Evolutionary conservation across 495 filamentous ascomycete species (phyloP).

Genomic region (Jackrogersella minutella): DNA sequence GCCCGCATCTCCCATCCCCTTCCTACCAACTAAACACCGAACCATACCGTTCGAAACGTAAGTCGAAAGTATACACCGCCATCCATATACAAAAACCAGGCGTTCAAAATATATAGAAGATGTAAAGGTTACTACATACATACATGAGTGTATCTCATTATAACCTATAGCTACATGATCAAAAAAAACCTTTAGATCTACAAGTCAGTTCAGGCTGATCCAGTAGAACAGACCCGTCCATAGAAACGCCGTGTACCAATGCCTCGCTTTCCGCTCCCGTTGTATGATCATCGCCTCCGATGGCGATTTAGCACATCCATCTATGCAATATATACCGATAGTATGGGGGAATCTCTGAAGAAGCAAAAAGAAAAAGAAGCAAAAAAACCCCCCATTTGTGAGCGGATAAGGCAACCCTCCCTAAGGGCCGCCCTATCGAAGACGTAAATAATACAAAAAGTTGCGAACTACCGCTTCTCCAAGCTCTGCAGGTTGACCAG

Average conservation of each 20-base stretch:
- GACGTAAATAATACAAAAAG: not conserved
- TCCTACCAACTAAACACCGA: no score
- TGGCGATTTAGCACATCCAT: not conserved
- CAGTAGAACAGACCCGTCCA: not conserved
- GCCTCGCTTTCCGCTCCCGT: not conserved
- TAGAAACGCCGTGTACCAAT: not conserved
- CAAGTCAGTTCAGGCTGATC: not conserved
- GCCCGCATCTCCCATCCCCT: no score
- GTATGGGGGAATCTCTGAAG: not conserved
- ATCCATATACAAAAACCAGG: not conserved
- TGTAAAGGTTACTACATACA: no score
- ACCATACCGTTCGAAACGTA: no score
- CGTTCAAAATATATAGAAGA: not conserved
- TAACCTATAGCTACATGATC: not conserved
- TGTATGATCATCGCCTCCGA: not conserved
- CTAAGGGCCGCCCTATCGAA: no score
- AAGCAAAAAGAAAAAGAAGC: not conserved
- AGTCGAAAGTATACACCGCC: not conserved
- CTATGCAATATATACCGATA: not conserved
- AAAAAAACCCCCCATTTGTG: no score
- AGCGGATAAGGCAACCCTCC: no score
- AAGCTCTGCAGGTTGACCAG: conserved; percentile 81
- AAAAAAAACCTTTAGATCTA: not conserved
- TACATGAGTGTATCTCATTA: not conserved
- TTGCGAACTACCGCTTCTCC: conserved; percentile 58